Evolutionary conservation across 129 eudicot genomes (phyloP).

Genomic region (Silybum marianum): DNA sequence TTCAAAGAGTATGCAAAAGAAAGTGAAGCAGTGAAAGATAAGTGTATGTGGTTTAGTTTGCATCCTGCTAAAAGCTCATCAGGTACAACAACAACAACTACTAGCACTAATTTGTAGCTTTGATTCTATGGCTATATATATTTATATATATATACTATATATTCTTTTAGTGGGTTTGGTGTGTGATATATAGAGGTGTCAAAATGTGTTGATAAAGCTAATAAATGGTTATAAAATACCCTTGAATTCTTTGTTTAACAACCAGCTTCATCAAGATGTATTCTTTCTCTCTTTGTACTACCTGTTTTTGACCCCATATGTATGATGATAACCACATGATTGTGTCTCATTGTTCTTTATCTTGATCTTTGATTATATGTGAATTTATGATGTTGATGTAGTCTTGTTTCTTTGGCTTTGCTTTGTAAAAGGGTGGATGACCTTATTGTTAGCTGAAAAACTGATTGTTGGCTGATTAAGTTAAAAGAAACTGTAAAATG

Average conservation of each 20-base stretch:
- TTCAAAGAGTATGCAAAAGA: conserved; percentile 82
- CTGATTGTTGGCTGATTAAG: neutral
- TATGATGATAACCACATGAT: conserved; percentile 19
- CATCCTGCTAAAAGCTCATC: conserved; percentile 36
- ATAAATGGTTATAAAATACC: conserved; percentile 4
- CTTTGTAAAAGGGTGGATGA: too few species aligned
- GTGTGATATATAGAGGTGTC: conserved; percentile 27
- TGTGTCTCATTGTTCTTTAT: neutral
- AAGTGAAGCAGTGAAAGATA: conserved; percentile 87
- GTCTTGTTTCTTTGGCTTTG: neutral
- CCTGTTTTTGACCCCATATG: conserved; percentile 16
- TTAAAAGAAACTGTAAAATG: neutral
- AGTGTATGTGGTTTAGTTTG: conserved; percentile 82
- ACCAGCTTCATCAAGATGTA: conserved; percentile 9
- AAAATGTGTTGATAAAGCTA: conserved; percentile 29
- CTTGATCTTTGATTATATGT: neutral
- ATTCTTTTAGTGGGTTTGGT: conserved; percentile 39
- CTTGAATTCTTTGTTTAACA: conserved; percentile 32
- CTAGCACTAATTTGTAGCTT: conserved; percentile 29
- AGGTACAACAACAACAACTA: conserved; percentile 5
- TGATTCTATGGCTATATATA: neutral
- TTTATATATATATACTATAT: neutral
- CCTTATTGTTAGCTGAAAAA: neutral
- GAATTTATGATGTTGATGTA: neutral
- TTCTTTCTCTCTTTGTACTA: conserved; percentile 22